These are phyloP conservation scores for Aspergillus vadensis DNA, from an alignment of 2,329 filamentous ascomycete genomes.

Conservation along the genomic window DNA sequence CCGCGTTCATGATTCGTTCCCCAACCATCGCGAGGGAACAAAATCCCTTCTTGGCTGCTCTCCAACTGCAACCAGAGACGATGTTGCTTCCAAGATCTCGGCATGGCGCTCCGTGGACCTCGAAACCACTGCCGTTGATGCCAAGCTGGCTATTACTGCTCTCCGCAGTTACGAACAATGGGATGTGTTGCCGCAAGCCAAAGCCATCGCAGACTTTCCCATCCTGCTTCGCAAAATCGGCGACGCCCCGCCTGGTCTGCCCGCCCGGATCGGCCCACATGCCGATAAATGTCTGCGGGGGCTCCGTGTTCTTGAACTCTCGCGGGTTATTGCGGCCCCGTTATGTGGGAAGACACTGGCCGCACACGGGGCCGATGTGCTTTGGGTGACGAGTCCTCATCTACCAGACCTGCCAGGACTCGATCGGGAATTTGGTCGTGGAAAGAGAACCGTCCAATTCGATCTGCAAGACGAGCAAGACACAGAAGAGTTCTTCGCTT, in stretches of 20 bases:
- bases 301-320: slow-evolving; percentile 43
- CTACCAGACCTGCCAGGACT: slow-evolving; percentile 39
- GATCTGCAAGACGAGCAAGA: slow-evolving; percentile 35
- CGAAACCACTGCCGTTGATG: slow-evolving; percentile 47
- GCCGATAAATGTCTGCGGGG: slow-evolving; percentile 42
- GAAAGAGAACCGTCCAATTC: slow-evolving; percentile 41
- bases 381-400: slow-evolving; percentile 43
- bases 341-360: slow-evolving; percentile 41
- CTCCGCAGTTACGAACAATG: slow-evolving; percentile 55
- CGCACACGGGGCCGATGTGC: slow-evolving; percentile 44
- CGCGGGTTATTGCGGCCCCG: slow-evolving; percentile 44
- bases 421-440: slow-evolving; percentile 41
- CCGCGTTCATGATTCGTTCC: slow-evolving; percentile 58
- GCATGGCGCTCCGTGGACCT: slow-evolving; percentile 52
- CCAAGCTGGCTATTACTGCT: slow-evolving; percentile 51
- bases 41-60: slow-evolving; percentile 48
- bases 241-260: slow-evolving; percentile 13
- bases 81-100: slow-evolving; percentile 43
- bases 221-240: slow-evolving; percentile 46
- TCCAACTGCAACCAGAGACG: slow-evolving; percentile 35
- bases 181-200: slow-evolving; percentile 54
- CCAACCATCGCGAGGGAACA: slow-evolving; percentile 52
- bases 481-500: slow-evolving; percentile 24
- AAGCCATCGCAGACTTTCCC: slow-evolving; percentile 49
- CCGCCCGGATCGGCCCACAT: slow-evolving; percentile 16